Evolutionary conservation across 1,284 basidiomycete genomes (phyloP).

Genomic region (Microbotryum scabiosae): DNA sequence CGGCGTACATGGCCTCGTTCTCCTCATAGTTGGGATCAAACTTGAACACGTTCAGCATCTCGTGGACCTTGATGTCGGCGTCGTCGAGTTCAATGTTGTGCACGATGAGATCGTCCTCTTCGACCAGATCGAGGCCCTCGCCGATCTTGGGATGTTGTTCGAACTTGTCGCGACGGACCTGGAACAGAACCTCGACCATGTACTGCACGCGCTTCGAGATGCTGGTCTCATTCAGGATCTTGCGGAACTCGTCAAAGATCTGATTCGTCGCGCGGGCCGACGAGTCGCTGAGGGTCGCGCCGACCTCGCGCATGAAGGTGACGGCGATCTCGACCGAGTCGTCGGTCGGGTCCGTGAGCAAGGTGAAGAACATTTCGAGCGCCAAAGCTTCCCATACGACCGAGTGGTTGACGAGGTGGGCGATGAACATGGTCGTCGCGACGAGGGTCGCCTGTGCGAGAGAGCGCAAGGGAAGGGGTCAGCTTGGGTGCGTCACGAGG

Average conservation of each 20-base stretch:
- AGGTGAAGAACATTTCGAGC: constrained; percentile 85
- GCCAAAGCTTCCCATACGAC: constrained; percentile 92
- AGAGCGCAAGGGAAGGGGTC: not conserved
- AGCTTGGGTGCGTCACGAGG: no score
- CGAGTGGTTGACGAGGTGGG: constrained; percentile 91
- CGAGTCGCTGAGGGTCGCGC: constrained; percentile 87
- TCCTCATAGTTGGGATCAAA: constrained; percentile 77
- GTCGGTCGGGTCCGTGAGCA: constrained; percentile 91
- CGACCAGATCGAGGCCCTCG: constrained; percentile 89
- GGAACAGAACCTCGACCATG: constrained; percentile 99
- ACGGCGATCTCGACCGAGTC: constrained; percentile 98
- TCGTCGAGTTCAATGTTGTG: constrained; percentile 88
- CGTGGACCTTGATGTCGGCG: constrained; percentile 75
- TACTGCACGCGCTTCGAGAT: constrained; percentile 97
- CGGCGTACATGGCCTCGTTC: constrained; percentile 87
- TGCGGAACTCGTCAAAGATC: constrained; percentile 91
- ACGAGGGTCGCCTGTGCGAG: constrained; percentile 68
- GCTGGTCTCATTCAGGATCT: constrained; percentile 82
- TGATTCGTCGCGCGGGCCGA: constrained; percentile 88
- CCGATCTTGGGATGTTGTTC: constrained; percentile 93
- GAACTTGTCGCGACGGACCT: constrained; percentile 95
- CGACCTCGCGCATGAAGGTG: constrained; percentile 93
- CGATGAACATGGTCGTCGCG: constrained; percentile 91
- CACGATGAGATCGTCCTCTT: constrained; percentile 95
- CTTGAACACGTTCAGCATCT: constrained; percentile 94